Base-by-base conservation (phyloP, 352 stramenopile species). In the Phytophthora cryptogea region DNA sequence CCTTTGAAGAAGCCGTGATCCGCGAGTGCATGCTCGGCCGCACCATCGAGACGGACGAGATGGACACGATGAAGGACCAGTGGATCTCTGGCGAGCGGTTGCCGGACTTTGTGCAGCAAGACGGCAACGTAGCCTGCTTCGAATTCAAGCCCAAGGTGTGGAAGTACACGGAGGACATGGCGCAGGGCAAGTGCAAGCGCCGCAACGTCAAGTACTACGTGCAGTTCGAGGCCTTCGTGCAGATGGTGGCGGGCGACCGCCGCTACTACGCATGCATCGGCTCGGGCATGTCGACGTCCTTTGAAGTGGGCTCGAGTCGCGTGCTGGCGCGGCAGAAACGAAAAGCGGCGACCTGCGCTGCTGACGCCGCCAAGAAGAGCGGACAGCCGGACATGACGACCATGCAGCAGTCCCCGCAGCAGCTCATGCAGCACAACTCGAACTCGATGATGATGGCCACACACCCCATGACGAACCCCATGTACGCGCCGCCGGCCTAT, bases 131-230 rank as follows among this genome's bases (percentile, higher is more conserved):
- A 14, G 81, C 86, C 30, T 88, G 80, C 66, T 94, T 88, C 53
- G 83, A 92, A 68, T 94, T 94, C 70, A 94, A 94, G 71, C 86
- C 86, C 17, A 94, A 94, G 67, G 86, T 94, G 2, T 94, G 86
- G 86, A 94, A 94, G 67, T 94, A 94, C 80, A 88, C 70, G 42
- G 86, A 94, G 30, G 86, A 94, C 54, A 92, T 94, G 86, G 72
- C 83, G n/a, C 85, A 91, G 47, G 86, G 83, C 74, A 92, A 92
- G 68, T 93, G 83, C 74, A 94, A 94, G 62, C 83, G 85, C 39
- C 83, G 83, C 62, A 94, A 92, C 61, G 83, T 94, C 61, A 89
- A 90, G 72, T 94, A 92, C 67, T 94, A 94, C 57, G 83, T 94
- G 51, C 86, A 94, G 68, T 94, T 94, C 44, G 86, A 94, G 60